These are phyloP conservation scores for Trypanosoma mega DNA, from an alignment of 208 protist species.

Conservation along the genomic window DNA sequence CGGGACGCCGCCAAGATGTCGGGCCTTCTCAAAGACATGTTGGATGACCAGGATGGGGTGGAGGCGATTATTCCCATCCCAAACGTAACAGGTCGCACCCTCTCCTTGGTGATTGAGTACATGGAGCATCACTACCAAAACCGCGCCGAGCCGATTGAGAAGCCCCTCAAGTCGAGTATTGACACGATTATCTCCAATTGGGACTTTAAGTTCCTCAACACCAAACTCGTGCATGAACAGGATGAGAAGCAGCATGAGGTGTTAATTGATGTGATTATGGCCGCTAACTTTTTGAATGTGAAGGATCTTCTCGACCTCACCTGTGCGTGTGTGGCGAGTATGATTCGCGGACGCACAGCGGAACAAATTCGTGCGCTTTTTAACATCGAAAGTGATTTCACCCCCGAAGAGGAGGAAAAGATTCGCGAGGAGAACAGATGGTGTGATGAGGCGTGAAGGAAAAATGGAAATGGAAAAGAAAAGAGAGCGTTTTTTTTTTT, in stretches of 20 bases:
- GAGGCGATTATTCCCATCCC: slow-evolving; percentile 90
- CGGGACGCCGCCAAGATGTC: slow-evolving; percentile 88
- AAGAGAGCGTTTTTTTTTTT: neutral
- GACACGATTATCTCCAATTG: slow-evolving; percentile 84
- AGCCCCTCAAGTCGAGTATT: slow-evolving; percentile 85
- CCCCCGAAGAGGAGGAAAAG: slow-evolving; percentile 93
- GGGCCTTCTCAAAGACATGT: slow-evolving; percentile 88
- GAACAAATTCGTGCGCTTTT: slow-evolving; percentile 93
- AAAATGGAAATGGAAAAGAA: neutral
- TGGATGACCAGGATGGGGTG: slow-evolving; percentile 78
- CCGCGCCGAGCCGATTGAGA: slow-evolving; percentile 80
- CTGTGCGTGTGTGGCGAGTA: slow-evolving; percentile 91
- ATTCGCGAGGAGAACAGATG: slow-evolving; percentile 87
- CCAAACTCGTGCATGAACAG: slow-evolving; percentile 74
- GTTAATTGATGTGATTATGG: slow-evolving; percentile 94
- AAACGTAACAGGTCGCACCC: slow-evolving; percentile 87
- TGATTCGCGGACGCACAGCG: slow-evolving; percentile 94
- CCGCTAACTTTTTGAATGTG: slow-evolving; percentile 95
- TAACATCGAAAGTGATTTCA: slow-evolving; percentile 97
- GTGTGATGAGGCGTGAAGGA: slow-evolving; percentile 81
- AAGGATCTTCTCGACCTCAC: slow-evolving; percentile 93
- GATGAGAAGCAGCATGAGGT: slow-evolving; percentile 85
- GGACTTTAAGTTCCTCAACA: slow-evolving; percentile 87
- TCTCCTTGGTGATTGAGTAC: slow-evolving; percentile 92
- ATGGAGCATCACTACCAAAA: slow-evolving; percentile 91